Base-by-base conservation (phyloP, 805 yeast genomes). In the Candida oleophila region DNA sequence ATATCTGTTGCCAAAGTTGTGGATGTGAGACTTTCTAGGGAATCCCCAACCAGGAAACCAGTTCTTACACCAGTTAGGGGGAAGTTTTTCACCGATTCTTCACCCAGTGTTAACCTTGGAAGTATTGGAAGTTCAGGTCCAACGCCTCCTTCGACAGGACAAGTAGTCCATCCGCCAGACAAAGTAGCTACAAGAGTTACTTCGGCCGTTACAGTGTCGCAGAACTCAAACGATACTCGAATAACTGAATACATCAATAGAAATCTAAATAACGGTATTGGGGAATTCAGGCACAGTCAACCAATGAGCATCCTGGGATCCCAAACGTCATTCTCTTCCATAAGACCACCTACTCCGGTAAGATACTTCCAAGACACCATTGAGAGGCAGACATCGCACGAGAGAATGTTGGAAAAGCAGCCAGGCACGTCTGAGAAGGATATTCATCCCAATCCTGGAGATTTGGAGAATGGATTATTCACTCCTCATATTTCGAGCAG, bases 331-430 rank as follows among this genome's bases (percentile, higher is more conserved):
- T 19, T 32, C 25, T 21, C 35, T 8, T 22, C 46, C n/a, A 22
- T 34, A 3, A 20, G 41, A 38, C 43, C 25, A 28, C 47, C 33
- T 3, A 43, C 20, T 28, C 39, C 30, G 5, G 39, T n/a, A 14
- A 20, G 37, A 3, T 12, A 16, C n/a, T 45, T 52, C 14, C 55
- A 44, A 15, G 58, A 57, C 34, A 41, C 52, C 3, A 11, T 57
- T 5, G 37, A 30, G 8, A 54, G 46, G 40, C 38, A 42, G 3
- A 47, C 48, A 12, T 44, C 50, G 8, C 62, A 59, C 39, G 59
- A 54, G 39, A 36, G 46, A n/a, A 59, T 59, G 62, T 36, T 48
- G 28, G 25, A 49, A 3, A 37, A 41, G 16, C 33, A 28, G 16
- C 11, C 16, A 20, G 20, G 8, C 8, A 3, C 18, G 22, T 36